Evolutionary conservation across 768 basidiomycete genomes (phyloP).

Genomic region (Leucosporidium yakuticum): DNA sequence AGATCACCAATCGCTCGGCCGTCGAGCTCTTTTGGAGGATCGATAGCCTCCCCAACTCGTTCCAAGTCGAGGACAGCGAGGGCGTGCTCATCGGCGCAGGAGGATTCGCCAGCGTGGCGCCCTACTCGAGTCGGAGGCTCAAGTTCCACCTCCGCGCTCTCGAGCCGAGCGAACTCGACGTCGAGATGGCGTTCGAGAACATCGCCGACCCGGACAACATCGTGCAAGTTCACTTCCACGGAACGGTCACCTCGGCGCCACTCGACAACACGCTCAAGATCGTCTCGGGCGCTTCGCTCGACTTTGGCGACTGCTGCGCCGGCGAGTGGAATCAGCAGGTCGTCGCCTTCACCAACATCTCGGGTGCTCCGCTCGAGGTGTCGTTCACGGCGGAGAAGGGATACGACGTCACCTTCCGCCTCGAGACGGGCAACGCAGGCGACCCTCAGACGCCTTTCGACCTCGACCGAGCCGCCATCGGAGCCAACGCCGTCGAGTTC

Average conservation of each 20-base stretch:
- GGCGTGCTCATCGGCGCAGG: constrained; percentile 32
- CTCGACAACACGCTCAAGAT: constrained; percentile 37
- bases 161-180: constrained; percentile 35
- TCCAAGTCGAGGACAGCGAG: background rate
- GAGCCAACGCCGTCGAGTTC: constrained; percentile 11
- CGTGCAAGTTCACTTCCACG: constrained; percentile 39
- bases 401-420: constrained; percentile 39
- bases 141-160: constrained; percentile 41
- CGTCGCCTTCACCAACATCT: constrained; percentile 41
- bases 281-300: constrained; percentile 37
- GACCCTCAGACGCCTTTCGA: constrained; percentile 40
- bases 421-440: constrained; percentile 38
- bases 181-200: constrained; percentile 40
- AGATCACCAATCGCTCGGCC: constrained; percentile 41
- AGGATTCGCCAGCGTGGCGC: constrained; percentile 21
- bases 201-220: constrained; percentile 38
- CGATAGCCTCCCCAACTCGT: background rate
- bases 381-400: constrained; percentile 37
- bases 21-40: constrained; percentile 40
- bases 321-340: constrained; percentile 40
- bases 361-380: constrained; percentile 40
- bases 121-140: constrained; percentile 36
- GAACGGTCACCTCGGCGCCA: constrained; percentile 28
- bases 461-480: constrained; percentile 22
- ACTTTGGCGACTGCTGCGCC: constrained; percentile 41